Percentiles rank a stretch among this genome's conserved stretches.
Evolutionary conservation across 2,329 filamentous ascomycete genomes (phyloP).

Genomic region (Knufia fluminis): DNA sequence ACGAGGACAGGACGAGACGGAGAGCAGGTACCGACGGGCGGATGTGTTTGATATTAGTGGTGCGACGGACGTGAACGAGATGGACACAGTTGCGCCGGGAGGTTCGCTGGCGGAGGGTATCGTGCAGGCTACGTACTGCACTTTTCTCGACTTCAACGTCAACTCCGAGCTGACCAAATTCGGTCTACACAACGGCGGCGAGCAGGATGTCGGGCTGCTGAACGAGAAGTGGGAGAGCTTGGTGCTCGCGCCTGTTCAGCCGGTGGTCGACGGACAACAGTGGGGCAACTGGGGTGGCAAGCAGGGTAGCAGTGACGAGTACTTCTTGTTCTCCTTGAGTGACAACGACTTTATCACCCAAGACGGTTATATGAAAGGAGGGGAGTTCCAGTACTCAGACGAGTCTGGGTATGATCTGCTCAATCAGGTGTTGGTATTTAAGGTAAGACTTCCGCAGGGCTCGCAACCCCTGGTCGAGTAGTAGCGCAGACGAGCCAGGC

Average conservation of each 20-base stretch:
- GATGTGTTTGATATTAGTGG: constrained; percentile 58
- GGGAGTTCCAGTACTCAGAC: constrained; percentile 48
- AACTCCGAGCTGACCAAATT: constrained; percentile 57
- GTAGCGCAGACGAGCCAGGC: too few species aligned
- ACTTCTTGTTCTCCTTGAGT: constrained; percentile 57
- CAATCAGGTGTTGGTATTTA: constrained; percentile 56
- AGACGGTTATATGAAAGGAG: constrained; percentile 51
- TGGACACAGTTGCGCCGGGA: constrained; percentile 36
- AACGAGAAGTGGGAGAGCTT: constrained; percentile 74
- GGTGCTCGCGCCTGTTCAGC: constrained; percentile 51
- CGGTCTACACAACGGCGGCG: constrained; percentile 58
- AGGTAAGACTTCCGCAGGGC: constrained; percentile 38
- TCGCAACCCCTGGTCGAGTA: not conserved
- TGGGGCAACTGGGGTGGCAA: constrained; percentile 16
- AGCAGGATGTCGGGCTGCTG: constrained; percentile 48
- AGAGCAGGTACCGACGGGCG: constrained; percentile 56
- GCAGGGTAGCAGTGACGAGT: constrained; percentile 35
- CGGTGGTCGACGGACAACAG: constrained; percentile 20
- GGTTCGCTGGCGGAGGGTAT: constrained; percentile 49
- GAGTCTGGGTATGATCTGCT: constrained; percentile 49
- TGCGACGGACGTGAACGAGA: constrained; percentile 52
- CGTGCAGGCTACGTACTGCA: constrained; percentile 52
- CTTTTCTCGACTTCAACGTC: constrained; percentile 60
- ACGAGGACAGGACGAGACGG: constrained; percentile 43
- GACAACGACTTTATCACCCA: constrained; percentile 72